Evolutionary conservation across 371 early-diverging fungal genomes (phyloP).

Genomic region (Entomophthora muscae): DNA sequence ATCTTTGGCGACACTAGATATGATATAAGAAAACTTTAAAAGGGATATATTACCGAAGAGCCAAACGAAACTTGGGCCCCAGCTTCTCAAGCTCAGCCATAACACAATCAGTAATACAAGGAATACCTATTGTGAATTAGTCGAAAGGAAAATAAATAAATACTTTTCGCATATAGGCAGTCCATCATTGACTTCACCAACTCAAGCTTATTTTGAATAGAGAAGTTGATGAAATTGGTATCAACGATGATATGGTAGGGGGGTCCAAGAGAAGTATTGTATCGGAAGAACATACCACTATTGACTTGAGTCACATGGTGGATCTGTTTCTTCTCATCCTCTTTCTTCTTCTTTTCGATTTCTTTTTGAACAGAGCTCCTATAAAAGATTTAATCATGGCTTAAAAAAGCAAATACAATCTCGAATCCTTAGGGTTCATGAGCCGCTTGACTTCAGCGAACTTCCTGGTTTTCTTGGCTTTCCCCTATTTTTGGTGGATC

Average conservation of each 20-base stretch:
- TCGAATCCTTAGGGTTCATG: conserved; percentile 71
- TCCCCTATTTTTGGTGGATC: too few species aligned
- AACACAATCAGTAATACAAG: conserved; percentile 99
- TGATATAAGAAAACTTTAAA: conserved; percentile 3
- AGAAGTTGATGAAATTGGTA: conserved; percentile 99
- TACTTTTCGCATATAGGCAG: conserved; percentile 91
- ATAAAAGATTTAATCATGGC: conserved; percentile 8
- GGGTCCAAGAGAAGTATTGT: conserved; percentile 92
- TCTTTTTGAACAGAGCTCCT: conserved; percentile 67
- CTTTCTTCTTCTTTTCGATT: conserved; percentile 45
- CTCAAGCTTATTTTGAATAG: conserved; percentile 98
- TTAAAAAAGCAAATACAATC: conserved; percentile 35
- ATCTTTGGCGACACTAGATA: conserved; percentile 71
- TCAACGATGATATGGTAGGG: conserved; percentile 98
- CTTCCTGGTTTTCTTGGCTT: conserved; percentile 80
- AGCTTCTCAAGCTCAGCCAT: conserved; percentile 99
- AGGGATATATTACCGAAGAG: conserved; percentile 57
- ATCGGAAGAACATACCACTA: conserved; percentile 90
- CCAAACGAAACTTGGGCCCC: conserved; percentile 93
- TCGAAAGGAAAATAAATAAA: conserved; percentile 11
- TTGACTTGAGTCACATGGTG: conserved; percentile 85
- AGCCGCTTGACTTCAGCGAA: conserved; percentile 87
- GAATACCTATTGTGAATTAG: conserved; percentile 34
- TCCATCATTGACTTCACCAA: conserved; percentile 96
- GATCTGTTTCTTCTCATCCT: conserved; percentile 46